Base-by-base conservation (phyloP, 2,329 filamentous ascomycete species). In the Curvularia spicifera region DNA sequence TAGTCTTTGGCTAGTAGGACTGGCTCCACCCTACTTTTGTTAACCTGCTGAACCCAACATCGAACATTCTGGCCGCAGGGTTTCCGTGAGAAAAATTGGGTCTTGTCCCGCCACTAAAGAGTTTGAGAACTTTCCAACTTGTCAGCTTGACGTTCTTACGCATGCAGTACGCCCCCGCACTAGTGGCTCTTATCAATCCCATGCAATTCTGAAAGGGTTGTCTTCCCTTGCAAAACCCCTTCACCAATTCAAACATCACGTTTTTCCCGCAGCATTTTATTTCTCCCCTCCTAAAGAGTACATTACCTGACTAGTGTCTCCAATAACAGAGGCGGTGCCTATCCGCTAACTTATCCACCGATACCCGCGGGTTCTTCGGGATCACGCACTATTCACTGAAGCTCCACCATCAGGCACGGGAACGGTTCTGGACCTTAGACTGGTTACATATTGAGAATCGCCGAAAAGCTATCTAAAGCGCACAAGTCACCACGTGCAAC, bases 41-140 rank as follows among this genome's bases (percentile, higher is more conserved):
- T 55, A 56, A 63, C 65, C 66, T 66, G 64, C 67, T 64, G 65
- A 65, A 66, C 58, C 62, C 51, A 52, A 59, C 45, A 63, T 59
- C 70, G 71, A 74, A 68, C 61, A 58, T 71, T 76, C 72, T 76
- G 69, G 72, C 69, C 71, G 56, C 49, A 59, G 58, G 53, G 50
- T 54, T 53, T 60, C 59, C 57, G 60, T 56, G 60, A 64, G 64
- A 51, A 69, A 69, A 69, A 71, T 37, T 63, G 68, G 67, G 59
- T 47, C 67, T 58, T 58, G 22, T 48, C 46, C 56, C 63, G 60
- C 64, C 56, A 63, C 60, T 52, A 50, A 58, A 65, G 53, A 58
- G 35, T 53, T 51, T 63, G 58, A 50, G 53, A 61, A 54, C 55
- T 65, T 57, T 63, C 56, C 52, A 51, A 55, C 56, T 44, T 54